Evolutionary conservation across 2,329 filamentous ascomycete genomes (phyloP).

Genomic region (Colletotrichum lini): DNA sequence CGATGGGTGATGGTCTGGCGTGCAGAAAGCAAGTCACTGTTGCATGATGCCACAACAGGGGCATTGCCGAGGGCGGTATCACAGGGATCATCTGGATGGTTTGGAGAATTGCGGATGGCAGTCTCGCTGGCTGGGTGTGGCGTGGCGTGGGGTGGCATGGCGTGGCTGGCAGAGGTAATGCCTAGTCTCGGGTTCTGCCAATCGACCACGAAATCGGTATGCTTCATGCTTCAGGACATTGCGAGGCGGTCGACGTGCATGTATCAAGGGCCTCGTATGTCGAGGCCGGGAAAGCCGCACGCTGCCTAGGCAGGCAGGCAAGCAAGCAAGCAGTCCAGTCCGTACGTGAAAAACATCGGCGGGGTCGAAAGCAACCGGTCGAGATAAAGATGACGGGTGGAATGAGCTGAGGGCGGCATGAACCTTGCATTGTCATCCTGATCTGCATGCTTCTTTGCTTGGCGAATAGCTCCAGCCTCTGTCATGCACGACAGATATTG

Average conservation of each 20-base stretch:
- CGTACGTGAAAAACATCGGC: not conserved
- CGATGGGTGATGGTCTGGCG: constrained; percentile 33
- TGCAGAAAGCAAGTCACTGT: constrained; percentile 36
- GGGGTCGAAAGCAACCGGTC: constrained; percentile 10
- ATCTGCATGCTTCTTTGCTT: constrained; percentile 23
- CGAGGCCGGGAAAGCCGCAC: constrained; percentile 8
- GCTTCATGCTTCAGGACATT: constrained; percentile 5
- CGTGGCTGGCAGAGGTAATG: not conserved
- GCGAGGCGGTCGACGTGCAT: constrained; percentile 5
- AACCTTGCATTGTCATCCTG: constrained; percentile 15
- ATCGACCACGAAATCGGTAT: not conserved
- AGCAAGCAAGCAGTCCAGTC: not conserved
- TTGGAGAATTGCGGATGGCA: constrained; percentile 16
- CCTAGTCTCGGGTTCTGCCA: constrained; percentile 1
- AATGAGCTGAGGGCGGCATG: constrained; percentile 20
- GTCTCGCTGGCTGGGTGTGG: constrained; percentile 4
- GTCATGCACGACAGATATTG: constrained; percentile 18
- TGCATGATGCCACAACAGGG: constrained; percentile 39
- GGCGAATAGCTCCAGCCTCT: constrained; percentile 4
- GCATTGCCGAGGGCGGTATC: constrained; percentile 20
- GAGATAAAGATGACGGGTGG: constrained; percentile 15
- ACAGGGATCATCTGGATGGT: constrained; percentile 17
- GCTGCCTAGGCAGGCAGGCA: constrained; percentile 4
- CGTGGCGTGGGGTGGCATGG: no score
- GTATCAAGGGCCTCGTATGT: constrained; percentile 10